A percentile compares a stretch with the other conserved stretches of the same genome.
These are phyloP conservation scores for Nemophila menziesii DNA, from an alignment of 257 asterid genomes.

Conservation along the genomic window DNA sequence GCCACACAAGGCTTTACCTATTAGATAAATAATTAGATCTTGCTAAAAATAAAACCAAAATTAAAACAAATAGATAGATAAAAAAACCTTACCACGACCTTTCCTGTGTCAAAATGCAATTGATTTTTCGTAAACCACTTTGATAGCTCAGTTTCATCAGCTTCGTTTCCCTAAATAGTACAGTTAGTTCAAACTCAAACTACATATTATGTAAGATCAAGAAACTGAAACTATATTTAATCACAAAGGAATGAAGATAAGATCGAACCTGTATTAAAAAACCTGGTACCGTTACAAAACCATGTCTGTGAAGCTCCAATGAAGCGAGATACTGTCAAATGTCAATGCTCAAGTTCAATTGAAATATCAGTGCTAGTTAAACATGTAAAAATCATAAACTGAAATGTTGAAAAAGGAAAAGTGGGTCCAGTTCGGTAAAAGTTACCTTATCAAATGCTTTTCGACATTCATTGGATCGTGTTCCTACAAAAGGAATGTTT, in stretches of 20 bases:
- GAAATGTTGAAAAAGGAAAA: neutral
- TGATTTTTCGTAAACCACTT: constrained; percentile 49
- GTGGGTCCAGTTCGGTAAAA: constrained; percentile 8
- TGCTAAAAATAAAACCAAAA: constrained; percentile 1
- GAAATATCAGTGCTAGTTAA: constrained; percentile 8
- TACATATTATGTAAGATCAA: neutral
- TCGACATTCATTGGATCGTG: constrained; percentile 52
- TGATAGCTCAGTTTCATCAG: constrained; percentile 36
- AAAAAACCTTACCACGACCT: constrained; percentile 73
- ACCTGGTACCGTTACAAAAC: constrained; percentile 59
- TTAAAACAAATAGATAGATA: constrained; percentile 6
- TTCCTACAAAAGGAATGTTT: constrained; percentile 69
- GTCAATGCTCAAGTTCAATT: constrained; percentile 18
- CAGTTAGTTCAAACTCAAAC: neutral
- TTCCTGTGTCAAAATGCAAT: constrained; percentile 47
- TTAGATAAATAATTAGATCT: no score
- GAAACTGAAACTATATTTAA: constrained; percentile 1
- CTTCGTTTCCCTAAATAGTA: constrained; percentile 41
- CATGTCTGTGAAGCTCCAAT: constrained; percentile 67
- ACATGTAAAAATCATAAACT: neutral
- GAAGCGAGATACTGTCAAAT: constrained; percentile 73
- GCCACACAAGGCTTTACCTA: constrained; percentile 91
- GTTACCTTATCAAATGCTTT: constrained; percentile 76
- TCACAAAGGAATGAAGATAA: neutral
- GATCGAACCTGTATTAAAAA: constrained; percentile 39